phyloP scores from a whole-genome alignment of 1,284 basidiomycete genomes.

The Moesziomyces globuligerus region DNA sequence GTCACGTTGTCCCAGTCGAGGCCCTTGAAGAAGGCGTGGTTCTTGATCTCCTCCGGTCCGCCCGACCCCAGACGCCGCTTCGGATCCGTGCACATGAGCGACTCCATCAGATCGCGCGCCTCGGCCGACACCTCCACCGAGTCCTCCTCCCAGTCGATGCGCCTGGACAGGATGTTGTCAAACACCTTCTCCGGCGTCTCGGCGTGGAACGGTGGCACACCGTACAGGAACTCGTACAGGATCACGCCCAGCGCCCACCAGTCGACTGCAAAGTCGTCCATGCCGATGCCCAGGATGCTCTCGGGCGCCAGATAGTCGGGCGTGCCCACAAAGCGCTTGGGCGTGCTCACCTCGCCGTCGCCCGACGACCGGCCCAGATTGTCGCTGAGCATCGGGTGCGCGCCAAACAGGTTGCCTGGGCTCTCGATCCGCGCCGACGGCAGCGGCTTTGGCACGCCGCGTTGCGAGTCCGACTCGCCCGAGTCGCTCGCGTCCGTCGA shows the following conservation, averaged over 20 bases:
- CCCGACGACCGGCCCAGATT: constrained; percentile 67
- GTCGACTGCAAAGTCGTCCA: constrained; percentile 94
- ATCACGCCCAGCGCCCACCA: constrained; percentile 99
- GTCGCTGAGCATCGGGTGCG: constrained; percentile 48
- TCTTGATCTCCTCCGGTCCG: constrained; percentile 92
- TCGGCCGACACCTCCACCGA: constrained; percentile 86
- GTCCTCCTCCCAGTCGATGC: constrained; percentile 95
- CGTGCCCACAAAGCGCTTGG: constrained; percentile 81
- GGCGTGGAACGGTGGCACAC: constrained; percentile 96
- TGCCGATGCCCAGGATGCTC: constrained; percentile 92
- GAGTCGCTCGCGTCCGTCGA: constrained; percentile 60
- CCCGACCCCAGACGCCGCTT: constrained; percentile 82
- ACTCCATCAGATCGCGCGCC: constrained; percentile 89
- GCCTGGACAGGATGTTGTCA: constrained; percentile 96
- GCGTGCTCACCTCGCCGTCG: constrained; percentile 71
- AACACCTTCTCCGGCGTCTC: constrained; percentile 97
- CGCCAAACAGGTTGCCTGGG: constrained; percentile 51
- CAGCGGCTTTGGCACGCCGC: constrained; percentile 33
- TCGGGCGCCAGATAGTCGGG: constrained; percentile 97
- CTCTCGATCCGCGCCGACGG: constrained; percentile 56
- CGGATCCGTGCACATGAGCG: constrained; percentile 85
- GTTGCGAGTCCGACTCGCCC: constrained; percentile 50
- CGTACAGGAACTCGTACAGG: constrained; percentile 97
- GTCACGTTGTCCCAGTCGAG: constrained; percentile 94
- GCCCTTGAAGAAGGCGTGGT: constrained; percentile 87